These are phyloP conservation scores for Ambrosia trifida DNA, from an alignment of 129 eudicot species.

Conservation along the genomic window DNA sequence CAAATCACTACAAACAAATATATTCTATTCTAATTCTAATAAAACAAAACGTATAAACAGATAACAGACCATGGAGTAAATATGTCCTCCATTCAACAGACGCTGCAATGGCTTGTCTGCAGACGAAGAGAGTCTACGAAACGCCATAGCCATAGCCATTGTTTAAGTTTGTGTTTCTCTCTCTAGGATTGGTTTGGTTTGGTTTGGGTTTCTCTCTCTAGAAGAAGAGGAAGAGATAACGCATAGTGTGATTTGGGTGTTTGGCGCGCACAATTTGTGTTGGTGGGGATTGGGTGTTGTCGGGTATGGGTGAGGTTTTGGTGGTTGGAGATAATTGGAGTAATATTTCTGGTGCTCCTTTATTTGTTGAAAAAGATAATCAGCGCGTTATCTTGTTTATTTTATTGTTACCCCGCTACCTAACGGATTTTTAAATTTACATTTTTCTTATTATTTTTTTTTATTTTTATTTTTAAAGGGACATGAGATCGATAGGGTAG, in stretches of 20 bases:
- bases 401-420: background rate
- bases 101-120: constrained; percentile 69
- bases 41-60: background rate
- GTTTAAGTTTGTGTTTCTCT: constrained; percentile 55
- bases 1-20: constrained; percentile 11
- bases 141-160: constrained; percentile 84
- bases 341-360: constrained; percentile 54
- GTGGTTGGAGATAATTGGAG: constrained; percentile 58
- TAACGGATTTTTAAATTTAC: background rate
- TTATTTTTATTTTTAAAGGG: too few species aligned
- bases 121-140: constrained; percentile 77
- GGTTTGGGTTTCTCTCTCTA: constrained; percentile 27
- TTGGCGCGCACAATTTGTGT: constrained; percentile 34
- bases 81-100: constrained; percentile 63
- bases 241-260: constrained; percentile 1
- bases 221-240: constrained; percentile 14
- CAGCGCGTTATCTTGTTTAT: constrained; percentile 28
- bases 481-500: too few species aligned
- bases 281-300: constrained; percentile 35
- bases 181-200: background rate
- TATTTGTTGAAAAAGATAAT: background rate
- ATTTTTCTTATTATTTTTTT: too few species aligned
- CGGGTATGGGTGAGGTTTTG: constrained; percentile 56
- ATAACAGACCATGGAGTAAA: constrained; percentile 68
- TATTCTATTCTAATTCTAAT: background rate